A percentile compares a stretch with the other conserved stretches of the same genome.
Evolutionary conservation across 83 land plant species (phyloP).

Genomic region (Diphasiastrum complanatum): DNA sequence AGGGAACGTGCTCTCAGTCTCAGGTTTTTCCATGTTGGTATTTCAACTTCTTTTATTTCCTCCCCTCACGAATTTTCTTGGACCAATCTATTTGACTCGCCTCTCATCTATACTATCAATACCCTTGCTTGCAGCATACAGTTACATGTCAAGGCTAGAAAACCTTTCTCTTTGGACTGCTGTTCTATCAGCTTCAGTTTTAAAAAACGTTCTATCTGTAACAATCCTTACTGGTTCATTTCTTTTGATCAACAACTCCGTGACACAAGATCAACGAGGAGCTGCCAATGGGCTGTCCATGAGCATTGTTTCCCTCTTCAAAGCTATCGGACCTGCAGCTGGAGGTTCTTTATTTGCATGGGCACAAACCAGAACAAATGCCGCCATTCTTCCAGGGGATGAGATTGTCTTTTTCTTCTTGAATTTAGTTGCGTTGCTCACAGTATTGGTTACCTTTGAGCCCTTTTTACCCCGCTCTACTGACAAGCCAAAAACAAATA

Average conservation of each 20-base stretch:
- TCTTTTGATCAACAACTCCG: slow-evolving; percentile 23
- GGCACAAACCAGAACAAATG: too few species aligned
- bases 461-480: too few species aligned
- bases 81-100: slow-evolving; percentile 29
- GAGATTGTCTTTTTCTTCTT: too few species aligned
- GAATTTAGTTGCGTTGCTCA: too few species aligned
- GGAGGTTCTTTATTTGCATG: slow-evolving; percentile 4
- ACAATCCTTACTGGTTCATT: slow-evolving; percentile 16
- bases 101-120: slow-evolving; percentile 22
- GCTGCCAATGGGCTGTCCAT: slow-evolving; percentile 11
- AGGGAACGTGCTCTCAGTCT: slow-evolving; percentile 4
- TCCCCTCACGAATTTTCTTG: slow-evolving; percentile 19
- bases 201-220: slow-evolving; percentile 21
- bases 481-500: too few species aligned
- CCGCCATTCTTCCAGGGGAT: too few species aligned
- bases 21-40: slow-evolving; percentile 19
- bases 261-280: slow-evolving; percentile 10
- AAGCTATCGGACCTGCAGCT: slow-evolving; percentile 5
- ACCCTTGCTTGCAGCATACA: slow-evolving; percentile 21
- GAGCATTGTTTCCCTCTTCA: slow-evolving; percentile 6
- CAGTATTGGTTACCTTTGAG: too few species aligned
- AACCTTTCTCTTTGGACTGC: slow-evolving; percentile 24
- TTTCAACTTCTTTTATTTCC: slow-evolving; percentile 30
- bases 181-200: slow-evolving; percentile 10
- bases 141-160: slow-evolving; percentile 23